phyloP scores from a whole-genome alignment of 2,329 filamentous ascomycete genomes.

The Ophiostoma australiae region DNA sequence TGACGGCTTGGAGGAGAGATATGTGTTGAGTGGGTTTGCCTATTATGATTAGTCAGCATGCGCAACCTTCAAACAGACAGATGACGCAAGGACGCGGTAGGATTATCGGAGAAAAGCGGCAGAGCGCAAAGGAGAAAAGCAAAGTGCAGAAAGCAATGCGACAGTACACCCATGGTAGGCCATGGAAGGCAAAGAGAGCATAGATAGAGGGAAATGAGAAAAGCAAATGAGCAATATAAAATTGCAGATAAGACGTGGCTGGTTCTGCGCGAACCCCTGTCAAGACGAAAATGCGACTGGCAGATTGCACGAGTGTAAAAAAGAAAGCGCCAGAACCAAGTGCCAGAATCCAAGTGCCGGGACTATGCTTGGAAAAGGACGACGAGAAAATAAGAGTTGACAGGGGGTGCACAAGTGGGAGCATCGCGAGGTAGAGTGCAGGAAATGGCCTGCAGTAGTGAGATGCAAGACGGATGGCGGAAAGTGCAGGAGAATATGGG shows the following conservation, averaged over 20 bases:
- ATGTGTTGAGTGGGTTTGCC: slow-evolving; percentile 96
- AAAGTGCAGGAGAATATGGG: neutral
- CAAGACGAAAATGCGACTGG: slow-evolving; percentile 15
- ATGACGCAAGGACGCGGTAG: slow-evolving; percentile 28
- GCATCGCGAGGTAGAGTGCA: neutral
- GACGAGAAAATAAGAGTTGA: neutral
- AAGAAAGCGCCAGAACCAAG: neutral
- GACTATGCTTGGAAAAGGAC: neutral
- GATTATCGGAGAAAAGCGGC: slow-evolving; percentile 26
- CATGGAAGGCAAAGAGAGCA: neutral
- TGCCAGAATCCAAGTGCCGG: neutral
- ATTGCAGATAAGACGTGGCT: neutral
- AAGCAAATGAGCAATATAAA: slow-evolving; percentile 21
- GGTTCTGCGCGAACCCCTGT: slow-evolving; percentile 22
- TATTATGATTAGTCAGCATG: slow-evolving; percentile 37
- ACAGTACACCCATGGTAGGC: neutral
- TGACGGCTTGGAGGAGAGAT: slow-evolving; percentile 80
- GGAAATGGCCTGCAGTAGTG: neutral
- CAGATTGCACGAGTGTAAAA: neutral
- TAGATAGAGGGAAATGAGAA: slow-evolving; percentile 9
- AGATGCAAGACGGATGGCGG: neutral
- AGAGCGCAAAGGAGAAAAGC: slow-evolving; percentile 22
- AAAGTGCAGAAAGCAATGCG: slow-evolving; percentile 5
- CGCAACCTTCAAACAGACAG: slow-evolving; percentile 30
- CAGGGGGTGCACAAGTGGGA: neutral